Conservation (phyloP, 1,139 yeast genomes). For the Lodderomyces metapsilosis region DNA sequence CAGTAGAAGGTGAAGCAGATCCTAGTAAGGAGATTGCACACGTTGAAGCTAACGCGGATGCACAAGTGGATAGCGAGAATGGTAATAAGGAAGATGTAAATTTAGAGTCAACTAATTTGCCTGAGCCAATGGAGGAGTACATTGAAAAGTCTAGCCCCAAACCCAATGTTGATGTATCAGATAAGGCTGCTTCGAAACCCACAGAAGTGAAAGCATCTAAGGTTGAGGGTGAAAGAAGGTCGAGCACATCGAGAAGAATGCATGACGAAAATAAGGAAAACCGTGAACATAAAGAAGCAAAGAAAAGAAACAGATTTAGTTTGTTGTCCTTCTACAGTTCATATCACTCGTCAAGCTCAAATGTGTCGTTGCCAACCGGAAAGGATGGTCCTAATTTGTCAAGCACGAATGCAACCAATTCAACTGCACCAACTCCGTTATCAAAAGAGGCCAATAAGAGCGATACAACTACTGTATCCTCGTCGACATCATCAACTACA, state of each 20-base stretch:
- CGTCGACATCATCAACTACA: slow-evolving; percentile 13
- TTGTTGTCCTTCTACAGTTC: slow-evolving; percentile 48
- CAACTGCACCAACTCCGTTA: slow-evolving; percentile 21
- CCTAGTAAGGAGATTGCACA: slow-evolving; percentile 5
- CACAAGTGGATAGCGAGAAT: not conserved
- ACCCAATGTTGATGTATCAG: not conserved
- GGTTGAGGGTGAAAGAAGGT: slow-evolving; percentile 10
- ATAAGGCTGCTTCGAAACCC: not conserved
- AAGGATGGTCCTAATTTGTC: slow-evolving; percentile 9
- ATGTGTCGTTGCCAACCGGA: slow-evolving; percentile 14
- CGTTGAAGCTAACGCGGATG: not conserved
- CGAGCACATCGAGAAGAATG: slow-evolving; percentile 9
- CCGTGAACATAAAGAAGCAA: slow-evolving; percentile 32
- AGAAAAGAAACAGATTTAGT: slow-evolving; percentile 52
- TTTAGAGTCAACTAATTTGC: slow-evolving; percentile 7
- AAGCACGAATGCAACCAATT: slow-evolving; percentile 12
- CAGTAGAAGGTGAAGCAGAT: slow-evolving; percentile 9
- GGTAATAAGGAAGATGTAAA: slow-evolving; percentile 7
- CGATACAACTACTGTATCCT: slow-evolving; percentile 6
- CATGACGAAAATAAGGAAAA: slow-evolving; percentile 15
- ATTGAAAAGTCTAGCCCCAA: slow-evolving; percentile 9
- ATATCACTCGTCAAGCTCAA: slow-evolving; percentile 27
- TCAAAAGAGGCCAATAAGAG: slow-evolving; percentile 10
- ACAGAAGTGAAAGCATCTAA: slow-evolving; percentile 3
- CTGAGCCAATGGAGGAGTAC: slow-evolving; percentile 14